Base-by-base conservation (phyloP, 208 protist species). In the Porcisia deanei region DNA sequence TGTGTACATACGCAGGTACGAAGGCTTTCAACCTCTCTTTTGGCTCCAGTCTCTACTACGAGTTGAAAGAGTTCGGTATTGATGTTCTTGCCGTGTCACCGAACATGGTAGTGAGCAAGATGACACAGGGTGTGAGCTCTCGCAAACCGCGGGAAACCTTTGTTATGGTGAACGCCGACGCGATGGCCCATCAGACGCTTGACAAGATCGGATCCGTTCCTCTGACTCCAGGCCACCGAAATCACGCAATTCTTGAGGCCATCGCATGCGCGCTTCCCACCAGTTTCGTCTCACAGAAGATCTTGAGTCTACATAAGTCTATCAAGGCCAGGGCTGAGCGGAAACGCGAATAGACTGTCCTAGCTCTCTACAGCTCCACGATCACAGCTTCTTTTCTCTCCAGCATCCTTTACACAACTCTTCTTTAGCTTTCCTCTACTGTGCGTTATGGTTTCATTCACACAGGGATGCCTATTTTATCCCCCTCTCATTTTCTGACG, bases 1-100 rank as follows among this genome's bases (percentile, higher is more conserved):
- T 98, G 9, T 75, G 91, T 71, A 92, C 88, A 34, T 98, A 98
- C 80, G 85, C 89, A 4, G 94, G 85, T 14, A 94, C 88, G 57
- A 98, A 98, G 84, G 85, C 93, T 18, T 97, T 97, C 79, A 91
- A 88, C 82, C 18, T 91, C 12, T 85, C 87, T 39, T 96, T 96
- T 68, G 85, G 82, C 67, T 41, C 73, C 9, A 75, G 83, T 25
- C 83, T 98, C 34, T 49, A 81, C 70, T 88, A 88, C 63, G 95
- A 98, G 84, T 80, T 89, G 14, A 79, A 82, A 71, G 68, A 80
- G 45, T 90, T 84, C 58, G 83, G 84, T 52, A 82, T 96, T 63
- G 89, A 97, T 65, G 90, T 94, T 8, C 75, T 96, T 14, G 74
- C 80, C 1, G 83, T 93, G 25, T 86, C 86, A 10, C 94, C 94